Evolutionary conservation across 2,329 filamentous ascomycete species (phyloP).

Genomic region (Ascochyta fabae): DNA sequence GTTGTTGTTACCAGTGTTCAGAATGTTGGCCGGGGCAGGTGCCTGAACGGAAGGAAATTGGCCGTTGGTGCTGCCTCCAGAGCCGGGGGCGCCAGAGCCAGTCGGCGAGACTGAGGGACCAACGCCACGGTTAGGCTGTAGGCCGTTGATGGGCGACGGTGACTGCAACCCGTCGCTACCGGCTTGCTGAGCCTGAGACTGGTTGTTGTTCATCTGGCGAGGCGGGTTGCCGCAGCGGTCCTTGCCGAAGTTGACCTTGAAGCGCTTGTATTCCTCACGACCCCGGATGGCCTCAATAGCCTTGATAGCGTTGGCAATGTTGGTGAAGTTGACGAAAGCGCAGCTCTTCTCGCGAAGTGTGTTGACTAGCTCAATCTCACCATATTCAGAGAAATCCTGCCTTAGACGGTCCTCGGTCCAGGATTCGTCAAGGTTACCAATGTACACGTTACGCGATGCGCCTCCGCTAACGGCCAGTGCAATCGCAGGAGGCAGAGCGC

Average conservation of each 20-base stretch:
- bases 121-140: conserved; percentile 60
- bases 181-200: conserved; percentile 68
- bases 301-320: conserved; percentile 99
- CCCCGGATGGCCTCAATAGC: conserved; percentile 95
- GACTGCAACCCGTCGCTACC: conserved; percentile 66
- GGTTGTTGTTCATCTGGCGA: conserved; percentile 73
- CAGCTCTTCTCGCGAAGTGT: conserved; percentile 98
- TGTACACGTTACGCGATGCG: conserved; percentile 97
- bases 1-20: conserved; percentile 82
- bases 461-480: conserved; percentile 94
- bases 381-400: conserved; percentile 96
- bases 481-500: conserved; percentile 92
- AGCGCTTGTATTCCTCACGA: conserved; percentile 94
- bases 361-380: conserved; percentile 97
- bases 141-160: conserved; percentile 63
- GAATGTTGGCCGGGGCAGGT: conserved; percentile 72
- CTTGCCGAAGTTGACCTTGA: conserved; percentile 99
- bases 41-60: conserved; percentile 66
- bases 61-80: conserved; percentile 61
- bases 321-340: conserved; percentile 99
- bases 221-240: conserved; percentile 97
- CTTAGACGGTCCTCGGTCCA: conserved; percentile 96
- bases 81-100: conserved; percentile 63
- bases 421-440: conserved; percentile 95
- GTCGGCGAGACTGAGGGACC: conserved; percentile 67